Evolutionary conservation across 176 grass and related monocot species (phyloP).

Genomic region (Secale cereale): DNA sequence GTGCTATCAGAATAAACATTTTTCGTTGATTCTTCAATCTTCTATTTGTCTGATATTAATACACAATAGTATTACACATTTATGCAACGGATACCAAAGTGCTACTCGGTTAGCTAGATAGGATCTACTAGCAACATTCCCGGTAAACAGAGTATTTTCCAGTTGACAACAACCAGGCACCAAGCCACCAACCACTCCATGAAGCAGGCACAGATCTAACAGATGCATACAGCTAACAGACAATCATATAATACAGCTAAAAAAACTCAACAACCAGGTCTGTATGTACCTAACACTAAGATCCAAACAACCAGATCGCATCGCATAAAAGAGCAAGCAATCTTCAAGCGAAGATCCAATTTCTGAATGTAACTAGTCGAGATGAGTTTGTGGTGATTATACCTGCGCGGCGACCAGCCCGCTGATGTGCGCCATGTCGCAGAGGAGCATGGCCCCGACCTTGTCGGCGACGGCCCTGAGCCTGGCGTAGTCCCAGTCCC

Average conservation of each 20-base stretch:
- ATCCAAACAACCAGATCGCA: not conserved
- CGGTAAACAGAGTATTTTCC: not conserved
- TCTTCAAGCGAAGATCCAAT: not conserved
- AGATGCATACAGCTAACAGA: not conserved
- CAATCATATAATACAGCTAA: not conserved
- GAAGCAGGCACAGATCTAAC: not conserved
- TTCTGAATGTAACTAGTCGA: not conserved
- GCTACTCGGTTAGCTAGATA: not conserved
- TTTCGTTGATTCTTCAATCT: not conserved
- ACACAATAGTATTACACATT: not conserved
- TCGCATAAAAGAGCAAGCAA: not conserved
- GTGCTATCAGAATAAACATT: not conserved
- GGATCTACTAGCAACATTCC: not conserved
- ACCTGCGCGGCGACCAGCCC: conserved; percentile 91
- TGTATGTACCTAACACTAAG: not conserved
- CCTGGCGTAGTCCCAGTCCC: conserved; percentile 94
- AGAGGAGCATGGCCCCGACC: conserved; percentile 81
- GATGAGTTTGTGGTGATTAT: not conserved
- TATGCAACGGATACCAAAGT: not conserved
- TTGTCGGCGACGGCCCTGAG: conserved; percentile 89
- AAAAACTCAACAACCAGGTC: not conserved
- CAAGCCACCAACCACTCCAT: not conserved
- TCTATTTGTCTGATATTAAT: not conserved
- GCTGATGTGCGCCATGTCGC: conserved; percentile 99
- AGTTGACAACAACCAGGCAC: not conserved